A percentile compares a stretch with the other conserved stretches of the same genome.
These are phyloP conservation scores for Chaetothyriales sp. DNA, from an alignment of 2,329 filamentous ascomycete genomes.

Conservation along the genomic window DNA sequence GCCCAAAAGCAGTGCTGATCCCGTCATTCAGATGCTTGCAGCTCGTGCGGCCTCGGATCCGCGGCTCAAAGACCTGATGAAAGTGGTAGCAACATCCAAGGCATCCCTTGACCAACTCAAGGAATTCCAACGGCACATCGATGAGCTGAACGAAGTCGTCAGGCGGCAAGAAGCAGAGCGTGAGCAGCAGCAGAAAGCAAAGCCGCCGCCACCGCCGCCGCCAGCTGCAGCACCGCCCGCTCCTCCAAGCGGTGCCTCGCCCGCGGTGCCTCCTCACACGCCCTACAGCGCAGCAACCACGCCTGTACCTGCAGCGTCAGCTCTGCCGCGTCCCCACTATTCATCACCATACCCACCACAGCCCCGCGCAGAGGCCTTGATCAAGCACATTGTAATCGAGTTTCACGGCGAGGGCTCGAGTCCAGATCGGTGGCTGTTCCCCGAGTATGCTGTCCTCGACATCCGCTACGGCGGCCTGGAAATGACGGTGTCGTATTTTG, in stretches of 20 bases:
- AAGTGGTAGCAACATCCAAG: conserved; percentile 36
- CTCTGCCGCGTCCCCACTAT: conserved; percentile 18
- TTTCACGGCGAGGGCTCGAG: conserved; percentile 28
- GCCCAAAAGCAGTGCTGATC: conserved; percentile 31
- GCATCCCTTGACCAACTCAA: conserved; percentile 36
- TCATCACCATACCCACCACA: conserved; percentile 21
- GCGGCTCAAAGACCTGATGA: conserved; percentile 38
- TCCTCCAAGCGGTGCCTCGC: conserved; percentile 5
- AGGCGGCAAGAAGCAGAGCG: conserved; percentile 26
- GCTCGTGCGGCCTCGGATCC: conserved; percentile 36
- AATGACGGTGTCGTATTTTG: conserved; percentile 35
- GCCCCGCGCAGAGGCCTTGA: conserved; percentile 26
- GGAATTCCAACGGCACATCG: conserved; percentile 38
- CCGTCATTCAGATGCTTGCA: conserved; percentile 41
- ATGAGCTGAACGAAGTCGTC: conserved; percentile 38
- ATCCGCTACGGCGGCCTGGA: conserved; percentile 22
- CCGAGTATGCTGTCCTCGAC: conserved; percentile 36
- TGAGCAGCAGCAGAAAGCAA: conserved; percentile 7
- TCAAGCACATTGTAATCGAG: conserved; percentile 36
- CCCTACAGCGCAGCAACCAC: conserved; percentile 14
- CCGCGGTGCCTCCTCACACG: conserved; percentile 14
- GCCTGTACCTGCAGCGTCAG: not conserved
- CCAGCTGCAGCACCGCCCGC: conserved; percentile 1
- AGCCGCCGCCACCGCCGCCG: conserved; percentile 2
- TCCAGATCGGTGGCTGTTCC: conserved; percentile 37